Evolutionary conservation across 2,329 filamentous ascomycete species (phyloP).

Genomic region (Venturia carpophila): DNA sequence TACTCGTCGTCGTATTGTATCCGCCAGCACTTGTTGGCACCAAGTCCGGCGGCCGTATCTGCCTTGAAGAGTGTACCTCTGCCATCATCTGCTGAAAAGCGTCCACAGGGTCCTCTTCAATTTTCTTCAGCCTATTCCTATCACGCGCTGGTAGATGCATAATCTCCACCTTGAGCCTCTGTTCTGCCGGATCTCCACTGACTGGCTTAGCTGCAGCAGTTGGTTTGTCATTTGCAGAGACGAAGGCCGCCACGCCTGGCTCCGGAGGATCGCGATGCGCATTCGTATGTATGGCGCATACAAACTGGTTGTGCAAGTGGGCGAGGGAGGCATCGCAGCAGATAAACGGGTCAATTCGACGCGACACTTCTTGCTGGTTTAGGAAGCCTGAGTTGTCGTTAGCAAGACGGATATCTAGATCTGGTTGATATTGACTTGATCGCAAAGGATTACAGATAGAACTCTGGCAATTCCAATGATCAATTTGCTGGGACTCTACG

Average conservation of each 20-base stretch:
- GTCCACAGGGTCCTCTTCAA: conserved; percentile 8
- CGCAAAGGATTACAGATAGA: neutral
- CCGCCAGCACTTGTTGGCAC: conserved; percentile 62
- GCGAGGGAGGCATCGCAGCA: conserved; percentile 44
- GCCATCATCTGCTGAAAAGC: conserved; percentile 13
- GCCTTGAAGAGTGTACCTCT: conserved; percentile 28
- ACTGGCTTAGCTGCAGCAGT: conserved; percentile 58
- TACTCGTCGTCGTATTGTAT: conserved; percentile 67
- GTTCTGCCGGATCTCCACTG: conserved; percentile 53
- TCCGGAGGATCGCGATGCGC: conserved; percentile 52
- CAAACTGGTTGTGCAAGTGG: conserved; percentile 55
- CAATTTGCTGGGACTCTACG: neutral
- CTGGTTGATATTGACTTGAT: neutral
- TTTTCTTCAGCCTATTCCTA: conserved; percentile 48
- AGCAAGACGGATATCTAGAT: neutral
- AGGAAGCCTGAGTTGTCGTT: conserved; percentile 42
- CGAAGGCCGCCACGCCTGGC: conserved; percentile 56
- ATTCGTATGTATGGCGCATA: conserved; percentile 53
- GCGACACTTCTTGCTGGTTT: conserved; percentile 53
- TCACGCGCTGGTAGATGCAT: conserved; percentile 56
- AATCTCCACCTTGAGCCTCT: conserved; percentile 55
- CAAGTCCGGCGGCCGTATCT: conserved; percentile 48
- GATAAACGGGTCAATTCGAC: conserved; percentile 49
- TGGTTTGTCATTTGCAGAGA: conserved; percentile 64
- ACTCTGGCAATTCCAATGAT: neutral